Conservation (phyloP, 192 early-diverging fungal genomes). For the Pilobolus umbonatus region DNA sequence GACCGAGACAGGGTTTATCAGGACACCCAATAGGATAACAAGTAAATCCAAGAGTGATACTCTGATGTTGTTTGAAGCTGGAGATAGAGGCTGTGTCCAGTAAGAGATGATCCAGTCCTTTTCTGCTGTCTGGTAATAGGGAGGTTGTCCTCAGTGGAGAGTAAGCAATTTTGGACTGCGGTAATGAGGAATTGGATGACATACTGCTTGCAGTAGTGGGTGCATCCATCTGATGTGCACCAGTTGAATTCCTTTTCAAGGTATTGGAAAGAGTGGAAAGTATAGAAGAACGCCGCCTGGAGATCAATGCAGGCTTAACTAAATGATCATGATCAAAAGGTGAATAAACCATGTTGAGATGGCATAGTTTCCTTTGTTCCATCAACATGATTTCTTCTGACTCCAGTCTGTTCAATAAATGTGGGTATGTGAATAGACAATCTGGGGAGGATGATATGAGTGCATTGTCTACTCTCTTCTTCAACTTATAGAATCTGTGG, state of each 20-base stretch:
- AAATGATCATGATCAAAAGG: too few relatives aligned
- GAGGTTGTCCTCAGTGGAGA: slow-evolving; percentile 5
- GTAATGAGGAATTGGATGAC: background rate
- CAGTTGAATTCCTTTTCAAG: background rate
- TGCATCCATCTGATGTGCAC: background rate
- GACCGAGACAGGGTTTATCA: slow-evolving; percentile 21
- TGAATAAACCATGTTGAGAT: too few relatives aligned
- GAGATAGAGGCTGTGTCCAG: slow-evolving; percentile 14
- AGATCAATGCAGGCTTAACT: slow-evolving; percentile 26
- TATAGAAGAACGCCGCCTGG: slow-evolving; percentile 17
- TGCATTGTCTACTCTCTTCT: slow-evolving; percentile 45
- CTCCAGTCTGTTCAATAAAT: slow-evolving; percentile 57
- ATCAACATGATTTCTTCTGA: slow-evolving; percentile 43
- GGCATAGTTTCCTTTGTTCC: slow-evolving; percentile 14
- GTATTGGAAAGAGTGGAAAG: background rate
- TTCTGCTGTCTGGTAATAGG: background rate
- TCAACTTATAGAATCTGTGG: slow-evolving; percentile 35
- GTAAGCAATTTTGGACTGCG: slow-evolving; percentile 13
- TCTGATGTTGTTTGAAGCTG: slow-evolving; percentile 17
- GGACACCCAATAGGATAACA: slow-evolving; percentile 22
- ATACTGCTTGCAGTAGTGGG: background rate
- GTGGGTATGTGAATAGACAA: slow-evolving; percentile 73
- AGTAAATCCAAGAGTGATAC: slow-evolving; percentile 10
- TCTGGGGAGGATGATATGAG: slow-evolving; percentile 77
- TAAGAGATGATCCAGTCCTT: slow-evolving; percentile 16